Percentiles rank a stretch among this genome's conserved stretches.
Evolutionary conservation across 1,284 basidiomycete genomes (phyloP).

Genomic region (Heterobasidion occidentale): DNA sequence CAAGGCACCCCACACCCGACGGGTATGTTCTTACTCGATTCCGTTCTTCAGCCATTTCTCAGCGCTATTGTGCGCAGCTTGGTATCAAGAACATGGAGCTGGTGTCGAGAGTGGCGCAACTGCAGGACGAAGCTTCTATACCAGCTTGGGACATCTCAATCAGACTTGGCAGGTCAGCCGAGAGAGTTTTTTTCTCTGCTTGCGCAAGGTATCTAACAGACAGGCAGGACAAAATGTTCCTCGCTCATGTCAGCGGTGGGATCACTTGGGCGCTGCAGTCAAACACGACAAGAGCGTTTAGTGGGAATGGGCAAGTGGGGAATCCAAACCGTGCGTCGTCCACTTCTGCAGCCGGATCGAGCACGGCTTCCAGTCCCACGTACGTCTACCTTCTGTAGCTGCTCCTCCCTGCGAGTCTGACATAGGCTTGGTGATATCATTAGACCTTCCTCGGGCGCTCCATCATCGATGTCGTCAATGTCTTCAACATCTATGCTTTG

Average conservation of each 20-base stretch:
- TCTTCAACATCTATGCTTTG: no score
- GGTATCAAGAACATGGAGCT: constrained; percentile 68
- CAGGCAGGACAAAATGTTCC: constrained; percentile 48
- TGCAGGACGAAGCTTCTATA: constrained; percentile 77
- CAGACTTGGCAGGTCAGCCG: constrained; percentile 55
- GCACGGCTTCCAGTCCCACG: no score
- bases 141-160: constrained; percentile 68
- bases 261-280: constrained; percentile 64
- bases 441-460: no score
- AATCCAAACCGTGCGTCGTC: constrained; percentile 14
- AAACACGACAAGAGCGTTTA: constrained; percentile 49
- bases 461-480: no score
- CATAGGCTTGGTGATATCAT: no score
- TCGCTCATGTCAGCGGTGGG: constrained; percentile 67
- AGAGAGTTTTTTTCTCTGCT: not conserved
- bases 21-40: constrained; percentile 24
- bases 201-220: not conserved
- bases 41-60: not conserved
- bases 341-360: not conserved
- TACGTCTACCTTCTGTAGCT: no score
- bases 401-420: no score
- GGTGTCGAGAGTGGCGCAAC: constrained; percentile 39
- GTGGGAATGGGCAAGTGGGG: constrained; percentile 36
- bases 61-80: constrained; percentile 36
- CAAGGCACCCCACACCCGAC: constrained; percentile 63